Base-by-base conservation (phyloP, 2,329 filamentous ascomycete species). In the Akanthomyces lecanii region DNA sequence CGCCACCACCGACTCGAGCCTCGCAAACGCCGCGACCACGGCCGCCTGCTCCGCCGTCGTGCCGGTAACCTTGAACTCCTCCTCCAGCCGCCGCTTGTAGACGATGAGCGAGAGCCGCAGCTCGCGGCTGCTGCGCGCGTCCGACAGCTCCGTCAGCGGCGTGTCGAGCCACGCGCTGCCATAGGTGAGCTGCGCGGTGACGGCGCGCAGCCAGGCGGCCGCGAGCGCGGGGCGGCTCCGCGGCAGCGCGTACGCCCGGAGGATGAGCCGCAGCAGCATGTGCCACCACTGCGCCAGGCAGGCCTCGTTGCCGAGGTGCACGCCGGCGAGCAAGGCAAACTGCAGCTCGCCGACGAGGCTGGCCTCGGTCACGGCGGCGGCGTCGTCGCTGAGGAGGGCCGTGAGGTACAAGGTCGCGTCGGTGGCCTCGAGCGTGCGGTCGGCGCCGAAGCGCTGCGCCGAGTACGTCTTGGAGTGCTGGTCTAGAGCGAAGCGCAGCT, bases 271-370 rank as follows among this genome's bases (percentile, higher is more conserved):
- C 45, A 82, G 76, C 4, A 81, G 71, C 65, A 85, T 78, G 67
- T 85, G 78, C 76, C 80, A 84, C 85, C 85, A 88, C 65, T 88
- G 85, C 65, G 86, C 83, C 50, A 86, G 75, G 66, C 85, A 88
- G 10, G 82, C 77, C 48, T 82, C 74, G 69, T 86, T 88, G 47
- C 82, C 81, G 1, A 88, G 78, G 61, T 84, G 78, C 70, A 82
- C 79, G 44, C 85, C 85, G 0, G 81, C 81, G 5, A 88, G 68
- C 67, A 82, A 88, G 48, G 80, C 79, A 69, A 88, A 82, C 67
- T 88, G 85, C 2, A 88, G 71, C 69, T 89, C 85, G 53, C 84
- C 85, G 5, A 85, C 71, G 30, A 88, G 72, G 61, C 84, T 80
- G 1, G 75, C 73, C 38, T 76, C 75, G 0, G 63, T 64, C 11